Percentiles rank a stretch among this genome's conserved stretches.
These are phyloP conservation scores for Kwoniella sp. DNA, from an alignment of 768 basidiomycete genomes.

Conservation along the genomic window DNA sequence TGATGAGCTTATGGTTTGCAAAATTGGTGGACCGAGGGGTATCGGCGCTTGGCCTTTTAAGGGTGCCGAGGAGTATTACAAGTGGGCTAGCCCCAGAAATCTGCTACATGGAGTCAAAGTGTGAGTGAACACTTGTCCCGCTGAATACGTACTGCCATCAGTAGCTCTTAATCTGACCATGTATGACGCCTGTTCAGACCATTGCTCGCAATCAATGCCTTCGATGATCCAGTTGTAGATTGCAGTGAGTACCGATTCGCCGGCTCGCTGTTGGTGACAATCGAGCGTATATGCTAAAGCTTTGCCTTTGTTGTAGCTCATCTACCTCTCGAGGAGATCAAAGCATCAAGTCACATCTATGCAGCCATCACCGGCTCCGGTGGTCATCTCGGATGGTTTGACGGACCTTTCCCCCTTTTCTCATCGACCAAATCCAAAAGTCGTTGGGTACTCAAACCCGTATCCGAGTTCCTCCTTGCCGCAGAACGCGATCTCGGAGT, in stretches of 20 bases:
- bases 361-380: constrained; percentile 51
- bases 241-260: constrained; percentile 35
- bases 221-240: constrained; percentile 56
- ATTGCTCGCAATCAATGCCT: constrained; percentile 53
- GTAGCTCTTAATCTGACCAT: too few species aligned
- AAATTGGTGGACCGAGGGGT: constrained; percentile 46
- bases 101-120: constrained; percentile 43
- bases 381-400: constrained; percentile 57
- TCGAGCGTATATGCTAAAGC: constrained; percentile 14
- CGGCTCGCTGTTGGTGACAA: too few species aligned
- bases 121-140: constrained; percentile 27
- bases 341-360: constrained; percentile 48
- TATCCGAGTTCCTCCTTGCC: constrained; percentile 44
- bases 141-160: too few species aligned
- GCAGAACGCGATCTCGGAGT: constrained; percentile 33
- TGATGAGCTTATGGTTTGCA: constrained; percentile 45
- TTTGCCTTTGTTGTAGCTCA: constrained; percentile 20
- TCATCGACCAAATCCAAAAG: constrained; percentile 24
- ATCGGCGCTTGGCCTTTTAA: constrained; percentile 53
- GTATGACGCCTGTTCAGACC: constrained; percentile 49
- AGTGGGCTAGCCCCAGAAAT: constrained; percentile 51
- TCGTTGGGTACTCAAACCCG: constrained; percentile 50
- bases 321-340: constrained; percentile 47
- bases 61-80: constrained; percentile 52
- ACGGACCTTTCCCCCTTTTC: constrained; percentile 42